phyloP scores from a whole-genome alignment of 202 grass and related monocot genomes.

The Zoysia matrella region DNA sequence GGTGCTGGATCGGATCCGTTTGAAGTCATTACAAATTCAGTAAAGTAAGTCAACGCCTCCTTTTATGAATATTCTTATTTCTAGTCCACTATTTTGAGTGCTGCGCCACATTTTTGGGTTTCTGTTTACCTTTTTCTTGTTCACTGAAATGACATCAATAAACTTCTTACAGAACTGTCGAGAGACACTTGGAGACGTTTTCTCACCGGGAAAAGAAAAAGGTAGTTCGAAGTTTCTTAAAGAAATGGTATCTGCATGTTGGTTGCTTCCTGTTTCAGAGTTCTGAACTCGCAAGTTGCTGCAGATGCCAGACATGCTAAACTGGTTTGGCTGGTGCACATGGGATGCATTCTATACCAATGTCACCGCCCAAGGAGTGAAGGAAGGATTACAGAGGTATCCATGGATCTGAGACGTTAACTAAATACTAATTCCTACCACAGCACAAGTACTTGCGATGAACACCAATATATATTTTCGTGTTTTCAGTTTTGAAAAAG shows the following conservation, averaged over 20 bases:
- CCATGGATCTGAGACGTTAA: too few relatives aligned
- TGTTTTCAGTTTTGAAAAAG: conserved; percentile 60
- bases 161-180: conserved; percentile 59
- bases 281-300: conserved; percentile 18
- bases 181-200: conserved; percentile 80
- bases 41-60: conserved; percentile 60
- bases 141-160: conserved; percentile 13
- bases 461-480: not conserved
- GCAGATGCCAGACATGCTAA: conserved; percentile 80
- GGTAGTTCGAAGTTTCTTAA: conserved; percentile 25
- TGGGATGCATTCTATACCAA: conserved; percentile 94
- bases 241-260: conserved; percentile 19
- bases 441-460: not conserved
- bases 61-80: too few relatives aligned
- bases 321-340: conserved; percentile 98
- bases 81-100: too few relatives aligned
- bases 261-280: conserved; percentile 33
- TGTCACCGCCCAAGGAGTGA: conserved; percentile 69
- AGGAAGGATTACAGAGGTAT: conserved; percentile 73
- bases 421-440: too few relatives aligned
- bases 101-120: not conserved
- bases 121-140: conserved; percentile 15
- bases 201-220: too few relatives aligned
- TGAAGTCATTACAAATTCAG: conserved; percentile 67
- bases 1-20: conserved; percentile 70